phyloP scores from a whole-genome alignment of 2,329 filamentous ascomycete species.

The Corniculantispora saksenae region DNA sequence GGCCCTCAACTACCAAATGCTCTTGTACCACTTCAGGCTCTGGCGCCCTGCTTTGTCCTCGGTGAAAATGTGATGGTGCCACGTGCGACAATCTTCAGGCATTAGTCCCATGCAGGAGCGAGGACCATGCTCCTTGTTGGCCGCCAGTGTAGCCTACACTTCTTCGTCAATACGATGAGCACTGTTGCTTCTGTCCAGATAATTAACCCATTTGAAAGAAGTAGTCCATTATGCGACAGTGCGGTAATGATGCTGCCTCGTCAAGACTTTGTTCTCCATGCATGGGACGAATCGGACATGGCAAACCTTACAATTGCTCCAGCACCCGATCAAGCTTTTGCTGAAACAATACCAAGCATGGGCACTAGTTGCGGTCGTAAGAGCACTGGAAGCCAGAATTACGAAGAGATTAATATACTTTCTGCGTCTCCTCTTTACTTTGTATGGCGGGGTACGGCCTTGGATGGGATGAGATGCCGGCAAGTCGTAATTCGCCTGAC shows the following conservation, averaged over 20 bases:
- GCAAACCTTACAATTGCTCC: not conserved
- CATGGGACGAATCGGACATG: not conserved
- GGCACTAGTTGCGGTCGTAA: not conserved
- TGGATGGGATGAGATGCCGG: constrained; percentile 1
- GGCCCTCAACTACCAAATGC: not conserved
- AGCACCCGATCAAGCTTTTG: not conserved
- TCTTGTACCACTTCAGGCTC: not conserved
- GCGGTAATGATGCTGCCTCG: not conserved
- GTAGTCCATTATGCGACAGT: too few relatives aligned
- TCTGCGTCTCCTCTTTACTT: not conserved
- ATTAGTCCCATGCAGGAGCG: not conserved
- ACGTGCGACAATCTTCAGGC: constrained; percentile 2
- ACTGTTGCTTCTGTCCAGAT: not conserved
- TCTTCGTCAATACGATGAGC: not conserved
- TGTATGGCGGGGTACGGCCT: not conserved
- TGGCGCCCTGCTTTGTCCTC: not conserved
- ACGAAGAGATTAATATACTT: not conserved
- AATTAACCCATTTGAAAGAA: not conserved
- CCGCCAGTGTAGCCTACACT: not conserved
- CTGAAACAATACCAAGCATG: not conserved
- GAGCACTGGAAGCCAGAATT: not conserved
- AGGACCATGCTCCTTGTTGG: not conserved
- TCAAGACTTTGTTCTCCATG: not conserved
- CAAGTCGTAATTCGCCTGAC: not conserved
- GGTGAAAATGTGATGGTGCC: not conserved